phyloP scores from a whole-genome alignment of 1,284 basidiomycete genomes.

The Uromyces viciae-fabae region DNA sequence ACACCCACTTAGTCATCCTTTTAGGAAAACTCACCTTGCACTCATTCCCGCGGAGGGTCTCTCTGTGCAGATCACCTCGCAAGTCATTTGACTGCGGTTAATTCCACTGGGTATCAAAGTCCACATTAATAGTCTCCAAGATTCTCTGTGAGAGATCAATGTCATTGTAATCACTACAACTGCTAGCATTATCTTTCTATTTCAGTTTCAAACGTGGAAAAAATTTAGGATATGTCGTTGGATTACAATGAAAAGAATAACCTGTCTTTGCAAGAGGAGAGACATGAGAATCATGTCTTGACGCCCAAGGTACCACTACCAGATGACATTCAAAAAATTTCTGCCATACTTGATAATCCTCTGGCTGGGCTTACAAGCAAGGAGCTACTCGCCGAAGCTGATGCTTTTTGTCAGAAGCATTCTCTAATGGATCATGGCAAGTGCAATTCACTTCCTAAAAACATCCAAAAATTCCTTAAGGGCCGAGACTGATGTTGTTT shows the following conservation, averaged over 20 bases:
- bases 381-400: slow-evolving; percentile 9
- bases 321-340: too few species aligned
- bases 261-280: background rate
- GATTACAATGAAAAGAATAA: background rate
- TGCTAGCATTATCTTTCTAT: background rate
- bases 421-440: slow-evolving; percentile 17
- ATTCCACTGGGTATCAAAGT: background rate
- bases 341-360: slow-evolving; percentile 35
- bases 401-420: slow-evolving; percentile 22
- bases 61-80: background rate
- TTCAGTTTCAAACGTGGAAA: background rate
- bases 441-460: background rate
- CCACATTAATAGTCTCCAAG: background rate
- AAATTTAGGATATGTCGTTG: background rate
- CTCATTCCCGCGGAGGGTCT: background rate
- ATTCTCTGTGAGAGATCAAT: background rate
- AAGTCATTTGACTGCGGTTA: background rate
- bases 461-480: background rate
- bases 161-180: background rate
- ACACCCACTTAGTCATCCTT: background rate
- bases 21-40: background rate
- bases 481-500: background rate
- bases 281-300: background rate
- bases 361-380: slow-evolving; percentile 10
- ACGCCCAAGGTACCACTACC: background rate